Percentiles rank a stretch among this genome's conserved stretches.
phyloP scores from a whole-genome alignment of 768 basidiomycete genomes.

The Amanita rimosa region DNA sequence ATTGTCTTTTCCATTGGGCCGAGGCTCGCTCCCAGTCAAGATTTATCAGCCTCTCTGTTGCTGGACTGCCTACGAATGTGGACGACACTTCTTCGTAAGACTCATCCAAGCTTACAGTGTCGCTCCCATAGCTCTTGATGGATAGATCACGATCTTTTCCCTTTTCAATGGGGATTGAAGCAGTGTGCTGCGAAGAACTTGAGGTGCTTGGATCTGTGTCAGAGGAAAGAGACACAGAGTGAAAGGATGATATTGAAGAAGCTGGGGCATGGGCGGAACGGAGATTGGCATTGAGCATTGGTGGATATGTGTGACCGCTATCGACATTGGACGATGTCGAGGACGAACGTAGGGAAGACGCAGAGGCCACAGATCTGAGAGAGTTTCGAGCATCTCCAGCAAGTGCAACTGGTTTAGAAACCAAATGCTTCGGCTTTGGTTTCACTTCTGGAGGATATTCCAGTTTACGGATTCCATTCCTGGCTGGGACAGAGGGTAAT shows the following conservation, averaged over 20 bases:
- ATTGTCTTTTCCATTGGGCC: conserved; percentile 20
- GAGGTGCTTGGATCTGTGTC: conserved; percentile 36
- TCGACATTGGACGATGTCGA: conserved; percentile 33
- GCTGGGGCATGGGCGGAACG: conserved; percentile 42
- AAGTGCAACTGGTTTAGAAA: conserved; percentile 11
- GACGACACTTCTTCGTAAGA: conserved; percentile 64
- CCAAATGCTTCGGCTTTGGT: conserved; percentile 15
- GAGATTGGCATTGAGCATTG: conserved; percentile 22
- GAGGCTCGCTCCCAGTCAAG: conserved; percentile 43
- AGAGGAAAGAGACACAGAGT: conserved; percentile 73
- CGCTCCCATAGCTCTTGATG: conserved; percentile 16
- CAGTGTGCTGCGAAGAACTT: conserved; percentile 29
- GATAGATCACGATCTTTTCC: conserved; percentile 24
- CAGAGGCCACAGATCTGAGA: conserved; percentile 28
- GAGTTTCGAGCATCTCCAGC: conserved; percentile 58
- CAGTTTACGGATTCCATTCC: conserved; percentile 13
- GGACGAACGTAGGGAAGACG: conserved; percentile 16
- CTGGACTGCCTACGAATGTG: conserved; percentile 42
- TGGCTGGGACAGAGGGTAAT: conserved; percentile 10
- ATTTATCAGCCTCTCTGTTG: conserved; percentile 28
- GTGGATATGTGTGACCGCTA: conserved; percentile 47
- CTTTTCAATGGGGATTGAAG: conserved; percentile 28
- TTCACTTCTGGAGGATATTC: conserved; percentile 35
- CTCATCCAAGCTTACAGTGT: conserved; percentile 50
- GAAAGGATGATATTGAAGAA: conserved; percentile 75